Base-by-base conservation (phyloP, 2,329 filamentous ascomycete genomes). In the Colletotrichum sp. region DNA sequence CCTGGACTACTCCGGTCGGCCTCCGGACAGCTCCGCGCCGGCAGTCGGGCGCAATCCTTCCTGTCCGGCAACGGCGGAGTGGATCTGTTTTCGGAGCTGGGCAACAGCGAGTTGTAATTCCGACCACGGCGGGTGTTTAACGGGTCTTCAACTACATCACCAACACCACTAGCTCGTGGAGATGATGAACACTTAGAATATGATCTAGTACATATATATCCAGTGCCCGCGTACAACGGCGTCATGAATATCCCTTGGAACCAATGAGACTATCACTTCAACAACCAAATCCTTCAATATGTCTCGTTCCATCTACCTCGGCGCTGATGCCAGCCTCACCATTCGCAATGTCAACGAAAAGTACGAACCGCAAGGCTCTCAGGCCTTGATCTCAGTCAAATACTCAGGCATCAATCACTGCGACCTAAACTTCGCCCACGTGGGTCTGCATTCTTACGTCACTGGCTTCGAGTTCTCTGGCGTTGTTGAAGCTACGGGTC, bases 391-490 rank as follows among this genome's bases (percentile, higher is more conserved):
- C 24, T 44, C 62, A 5, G 26, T 72, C 6, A 59, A 59, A 8
- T 68, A 72, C 32, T 72, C 70, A n/a, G 70, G 62, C 12, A 32
- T 68, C 13, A 72, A 68, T 26, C 60, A 21, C 62, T 72, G 69
- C 24, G 69, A 72, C 2, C 62, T 72, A 13, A 72, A 67, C 24
- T 72, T 72, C 24, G 66, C 66, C 34, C 12, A 63, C 9, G 21
- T 44, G 1, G 36, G 39, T 18, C 44, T 71, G 18, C 30, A 70
- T 24, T 57, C 39, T 30, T 55, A 26, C 24, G 21, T 59, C 13
- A 67, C 62, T 1, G 70, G 70, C 10, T 67, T 68, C n/a, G 30
- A 68, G 30, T 71, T 71, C 30, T 60, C 68, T 44, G 68, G 68
- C 39, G 36, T 30, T 30, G 68, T 66, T 30, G 28, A 55, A 1